A percentile compares a stretch with the other conserved stretches of the same genome.
Evolutionary conservation across 441 rosid genomes (phyloP).

Genomic region (Biscutella auriculata): DNA sequence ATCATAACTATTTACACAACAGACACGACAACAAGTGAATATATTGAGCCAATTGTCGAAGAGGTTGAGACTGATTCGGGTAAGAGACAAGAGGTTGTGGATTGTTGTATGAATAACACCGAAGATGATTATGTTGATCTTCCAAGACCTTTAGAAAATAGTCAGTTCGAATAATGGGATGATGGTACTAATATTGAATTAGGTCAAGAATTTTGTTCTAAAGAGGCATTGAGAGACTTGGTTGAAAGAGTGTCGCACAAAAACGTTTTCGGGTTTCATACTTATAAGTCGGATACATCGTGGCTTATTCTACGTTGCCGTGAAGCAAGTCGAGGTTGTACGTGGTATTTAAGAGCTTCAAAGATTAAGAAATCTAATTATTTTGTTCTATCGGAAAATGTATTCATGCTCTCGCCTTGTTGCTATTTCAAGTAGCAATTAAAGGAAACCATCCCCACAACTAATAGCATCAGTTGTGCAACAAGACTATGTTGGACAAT

Average conservation of each 20-base stretch:
- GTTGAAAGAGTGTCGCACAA: background rate
- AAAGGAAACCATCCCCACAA: no score
- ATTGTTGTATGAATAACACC: background rate
- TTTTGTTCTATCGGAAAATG: no score
- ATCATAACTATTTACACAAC: no score
- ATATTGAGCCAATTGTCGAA: no score
- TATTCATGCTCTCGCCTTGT: no score
- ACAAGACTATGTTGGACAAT: no score
- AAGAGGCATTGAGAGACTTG: background rate
- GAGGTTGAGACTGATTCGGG: no score
- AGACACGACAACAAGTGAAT: no score
- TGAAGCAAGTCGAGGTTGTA: background rate
- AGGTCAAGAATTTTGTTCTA: background rate
- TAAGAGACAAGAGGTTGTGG: background rate
- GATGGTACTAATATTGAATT: background rate
- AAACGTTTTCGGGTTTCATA: background rate
- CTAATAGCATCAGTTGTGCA: no score
- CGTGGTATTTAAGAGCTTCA: no score
- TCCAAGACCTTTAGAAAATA: background rate
- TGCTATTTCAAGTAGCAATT: no score
- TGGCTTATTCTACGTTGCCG: background rate
- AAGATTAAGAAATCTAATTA: no score
- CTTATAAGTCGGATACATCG: background rate
- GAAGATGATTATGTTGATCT: background rate
- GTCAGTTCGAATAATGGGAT: background rate